These are phyloP conservation scores for Jatropha curcas DNA, from an alignment of 345 rosid species.

Conservation along the genomic window DNA sequence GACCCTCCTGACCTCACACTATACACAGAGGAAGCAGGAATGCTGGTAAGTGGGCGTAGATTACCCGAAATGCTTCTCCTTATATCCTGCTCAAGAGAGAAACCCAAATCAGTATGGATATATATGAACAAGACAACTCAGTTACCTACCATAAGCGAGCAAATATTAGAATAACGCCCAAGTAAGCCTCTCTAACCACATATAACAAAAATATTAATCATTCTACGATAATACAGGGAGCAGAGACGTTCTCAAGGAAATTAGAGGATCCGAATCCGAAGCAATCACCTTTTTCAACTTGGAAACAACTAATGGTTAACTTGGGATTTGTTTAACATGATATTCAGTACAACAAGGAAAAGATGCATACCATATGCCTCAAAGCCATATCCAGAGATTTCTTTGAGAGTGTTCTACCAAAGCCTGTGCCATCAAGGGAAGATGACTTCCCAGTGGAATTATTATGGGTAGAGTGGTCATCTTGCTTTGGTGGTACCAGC, in stretches of 20 bases:
- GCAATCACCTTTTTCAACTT: neutral
- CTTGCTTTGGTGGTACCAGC: conserved; percentile 36
- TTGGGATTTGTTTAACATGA: neutral
- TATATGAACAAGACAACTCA: neutral
- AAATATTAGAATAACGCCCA: no score
- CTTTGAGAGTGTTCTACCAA: conserved; percentile 32
- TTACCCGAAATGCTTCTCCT: conserved; percentile 28
- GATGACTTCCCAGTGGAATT: conserved; percentile 32
- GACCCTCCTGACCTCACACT: conserved; percentile 37
- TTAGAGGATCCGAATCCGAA: neutral
- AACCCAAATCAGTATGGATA: neutral
- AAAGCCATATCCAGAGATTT: conserved; percentile 36
- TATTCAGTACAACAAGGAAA: neutral
- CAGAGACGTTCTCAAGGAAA: neutral
- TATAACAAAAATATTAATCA: neutral
- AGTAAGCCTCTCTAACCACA: neutral
- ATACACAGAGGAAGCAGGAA: conserved; percentile 62
- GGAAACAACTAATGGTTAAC: neutral
- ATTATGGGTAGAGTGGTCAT: conserved; percentile 29
- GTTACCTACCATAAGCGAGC: neutral
- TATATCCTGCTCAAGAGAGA: conserved; percentile 26
- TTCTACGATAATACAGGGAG: no score
- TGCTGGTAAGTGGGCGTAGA: conserved; percentile 46
- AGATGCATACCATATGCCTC: conserved; percentile 31
- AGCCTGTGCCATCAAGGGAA: conserved; percentile 30